Evolutionary conservation across 1,284 basidiomycete genomes (phyloP).

Genomic region (Singerocomus inundabilis): DNA sequence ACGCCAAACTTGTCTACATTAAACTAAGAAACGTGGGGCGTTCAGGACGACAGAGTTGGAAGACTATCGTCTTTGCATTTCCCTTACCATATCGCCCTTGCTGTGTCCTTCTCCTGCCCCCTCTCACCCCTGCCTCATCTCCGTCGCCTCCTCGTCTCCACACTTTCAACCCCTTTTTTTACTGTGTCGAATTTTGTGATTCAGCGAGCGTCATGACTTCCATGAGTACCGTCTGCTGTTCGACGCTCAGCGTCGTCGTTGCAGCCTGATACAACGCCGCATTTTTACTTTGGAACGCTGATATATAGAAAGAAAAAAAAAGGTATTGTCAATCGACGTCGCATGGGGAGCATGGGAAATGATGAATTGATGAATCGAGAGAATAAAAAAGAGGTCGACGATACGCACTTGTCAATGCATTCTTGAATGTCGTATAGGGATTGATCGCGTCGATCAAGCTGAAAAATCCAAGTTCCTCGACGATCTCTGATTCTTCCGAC

Average conservation of each 20-base stretch:
- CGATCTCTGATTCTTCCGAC: slow-evolving; percentile 55
- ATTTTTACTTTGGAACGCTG: slow-evolving; percentile 76
- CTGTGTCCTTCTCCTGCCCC: too few species aligned
- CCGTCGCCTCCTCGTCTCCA: too few species aligned
- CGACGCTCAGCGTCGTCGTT: slow-evolving; percentile 66
- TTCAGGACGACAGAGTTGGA: too few species aligned
- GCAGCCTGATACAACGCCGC: slow-evolving; percentile 61
- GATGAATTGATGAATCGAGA: too few species aligned
- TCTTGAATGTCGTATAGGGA: slow-evolving; percentile 72
- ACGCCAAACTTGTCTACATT: slow-evolving; percentile 5
- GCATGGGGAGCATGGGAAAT: too few species aligned
- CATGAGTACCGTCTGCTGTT: slow-evolving; percentile 77
- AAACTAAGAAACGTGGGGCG: background rate
- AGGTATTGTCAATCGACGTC: too few species aligned
- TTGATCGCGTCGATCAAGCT: slow-evolving; percentile 74
- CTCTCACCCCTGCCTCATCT: too few species aligned
- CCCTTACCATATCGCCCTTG: too few species aligned
- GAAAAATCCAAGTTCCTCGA: slow-evolving; percentile 79
- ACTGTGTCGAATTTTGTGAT: slow-evolving; percentile 16
- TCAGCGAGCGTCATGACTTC: slow-evolving; percentile 60
- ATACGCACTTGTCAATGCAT: slow-evolving; percentile 62
- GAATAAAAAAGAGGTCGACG: background rate
- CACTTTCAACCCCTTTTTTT: background rate
- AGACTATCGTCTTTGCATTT: too few species aligned
- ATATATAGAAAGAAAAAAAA: background rate